Evolutionary conservation across 768 basidiomycete genomes (phyloP), one percentile per base, ranked within the genome.

Genomic region (Mycena capillaripes): DNA sequence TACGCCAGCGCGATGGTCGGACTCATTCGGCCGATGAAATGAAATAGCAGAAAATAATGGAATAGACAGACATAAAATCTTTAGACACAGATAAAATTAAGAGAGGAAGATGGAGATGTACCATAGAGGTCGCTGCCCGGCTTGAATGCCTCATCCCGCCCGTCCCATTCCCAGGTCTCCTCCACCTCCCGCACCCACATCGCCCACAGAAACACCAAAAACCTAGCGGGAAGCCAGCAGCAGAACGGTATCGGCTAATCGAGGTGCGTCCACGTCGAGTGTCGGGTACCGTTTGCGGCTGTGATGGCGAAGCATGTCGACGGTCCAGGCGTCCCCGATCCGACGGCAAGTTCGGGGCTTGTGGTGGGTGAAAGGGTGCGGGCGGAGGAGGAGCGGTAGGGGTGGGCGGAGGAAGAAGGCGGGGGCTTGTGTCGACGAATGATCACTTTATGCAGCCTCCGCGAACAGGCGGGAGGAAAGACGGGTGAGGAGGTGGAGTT

Each of bases 311-410:
- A 19, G 32, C 23, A 27, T 58, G 46, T 67, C 58, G 66, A 8
- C 36, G 46, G 58, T 52, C 48, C 58, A 60, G 58, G 66, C 58
- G 66, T 68, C 66, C 66, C 66, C 38, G 34, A 42, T 52, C 58
- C 58, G 66, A 2, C 32, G 34, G 9, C 55, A 56, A 56, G 32
- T 56, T n/a, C 29, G 38, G 25, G 23, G 19, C 10, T 34, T 23
- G 21, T 44, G 6, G 52, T 36, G 19, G 63, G 19, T 56, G 56
- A 29, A 2, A 23, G 40, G 27, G 44, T 4, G 23, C 12, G 56
- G 42, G 36, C 4, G 7, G 21, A 12, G 27, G 6, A 30, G 42
- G 17, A 9, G 29, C 29, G 40, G 30, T 30, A 42, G 25, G 38
- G 40, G 63, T 12, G 38, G 48, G 27, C 11, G 36, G 19, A 21